phyloP scores from a whole-genome alignment of 371 early-diverging fungal genomes.

The Lichtheimia hyalospora region DNA sequence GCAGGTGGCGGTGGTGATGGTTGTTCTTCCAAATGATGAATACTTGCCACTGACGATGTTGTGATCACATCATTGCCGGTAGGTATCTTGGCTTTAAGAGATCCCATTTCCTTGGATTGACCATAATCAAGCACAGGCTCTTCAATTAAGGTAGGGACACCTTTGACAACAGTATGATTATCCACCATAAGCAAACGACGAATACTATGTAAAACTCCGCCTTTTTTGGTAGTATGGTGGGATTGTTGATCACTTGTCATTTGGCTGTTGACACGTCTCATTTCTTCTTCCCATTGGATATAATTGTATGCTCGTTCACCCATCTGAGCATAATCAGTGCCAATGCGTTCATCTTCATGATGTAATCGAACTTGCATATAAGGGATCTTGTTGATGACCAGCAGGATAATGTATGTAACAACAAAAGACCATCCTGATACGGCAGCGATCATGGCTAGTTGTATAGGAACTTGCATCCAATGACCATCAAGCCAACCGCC shows the following conservation, averaged over 20 bases:
- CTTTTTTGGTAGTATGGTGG: neutral
- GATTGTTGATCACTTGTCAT: neutral
- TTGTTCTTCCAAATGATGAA: neutral
- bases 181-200: constrained; percentile 23
- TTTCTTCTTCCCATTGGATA: constrained; percentile 38
- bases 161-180: constrained; percentile 26
- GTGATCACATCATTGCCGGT: constrained; percentile 12
- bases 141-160: constrained; percentile 40
- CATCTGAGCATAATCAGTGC: constrained; percentile 65
- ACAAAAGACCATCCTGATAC: constrained; percentile 66
- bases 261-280: constrained; percentile 5
- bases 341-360: constrained; percentile 60
- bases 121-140: constrained; percentile 37
- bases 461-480: constrained; percentile 64
- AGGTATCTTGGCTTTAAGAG: constrained; percentile 10
- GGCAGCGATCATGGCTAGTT: constrained; percentile 55
- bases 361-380: constrained; percentile 54
- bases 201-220: constrained; percentile 13
- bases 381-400: constrained; percentile 52
- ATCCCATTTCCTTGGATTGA: constrained; percentile 34
- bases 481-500: constrained; percentile 72
- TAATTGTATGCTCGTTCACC: constrained; percentile 71
- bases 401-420: constrained; percentile 58
- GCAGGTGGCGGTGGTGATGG: neutral
- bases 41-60: neutral